Percentiles rank a stretch among this genome's conserved stretches.
phyloP scores from a whole-genome alignment of 2,329 filamentous ascomycete genomes.

The Nothophaeocryptopus gaeumannii region DNA sequence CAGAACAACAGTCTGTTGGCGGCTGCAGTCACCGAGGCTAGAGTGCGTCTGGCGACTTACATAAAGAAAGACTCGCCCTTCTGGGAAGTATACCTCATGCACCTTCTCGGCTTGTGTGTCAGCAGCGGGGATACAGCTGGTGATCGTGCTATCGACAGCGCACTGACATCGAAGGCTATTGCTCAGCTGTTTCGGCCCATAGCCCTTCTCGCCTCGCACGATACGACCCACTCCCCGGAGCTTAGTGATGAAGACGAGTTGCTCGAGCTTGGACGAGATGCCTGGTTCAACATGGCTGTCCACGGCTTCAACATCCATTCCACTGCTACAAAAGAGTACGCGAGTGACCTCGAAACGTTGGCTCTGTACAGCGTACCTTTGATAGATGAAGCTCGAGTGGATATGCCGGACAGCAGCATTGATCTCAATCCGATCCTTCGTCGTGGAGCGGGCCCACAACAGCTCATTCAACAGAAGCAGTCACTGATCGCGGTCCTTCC shows the following conservation, averaged over 20 bases:
- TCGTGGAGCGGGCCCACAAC: slow-evolving; percentile 76
- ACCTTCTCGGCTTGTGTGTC: slow-evolving; percentile 81
- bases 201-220: slow-evolving; percentile 73
- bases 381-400: slow-evolving; percentile 81
- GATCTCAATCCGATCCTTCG: slow-evolving; percentile 92
- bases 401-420: slow-evolving; percentile 91
- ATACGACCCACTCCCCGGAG: slow-evolving; percentile 44
- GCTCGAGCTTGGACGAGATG: slow-evolving; percentile 69
- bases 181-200: slow-evolving; percentile 81
- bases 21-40: slow-evolving; percentile 73
- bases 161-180: slow-evolving; percentile 83
- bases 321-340: slow-evolving; percentile 67
- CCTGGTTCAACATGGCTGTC: slow-evolving; percentile 97
- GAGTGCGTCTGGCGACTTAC: slow-evolving; percentile 71
- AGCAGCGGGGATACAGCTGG: slow-evolving; percentile 82
- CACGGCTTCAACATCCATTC: slow-evolving; percentile 83
- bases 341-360: slow-evolving; percentile 75
- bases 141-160: slow-evolving; percentile 46
- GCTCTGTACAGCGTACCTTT: slow-evolving; percentile 84
- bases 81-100: slow-evolving; percentile 78
- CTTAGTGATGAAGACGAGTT: slow-evolving; percentile 51
- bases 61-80: slow-evolving; percentile 67
- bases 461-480: slow-evolving; percentile 77
- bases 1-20: slow-evolving; percentile 66
- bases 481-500: slow-evolving; percentile 72